Evolutionary conservation across 108 stramenopile species (phyloP).

Genomic region (Nitzschia sp.): DNA sequence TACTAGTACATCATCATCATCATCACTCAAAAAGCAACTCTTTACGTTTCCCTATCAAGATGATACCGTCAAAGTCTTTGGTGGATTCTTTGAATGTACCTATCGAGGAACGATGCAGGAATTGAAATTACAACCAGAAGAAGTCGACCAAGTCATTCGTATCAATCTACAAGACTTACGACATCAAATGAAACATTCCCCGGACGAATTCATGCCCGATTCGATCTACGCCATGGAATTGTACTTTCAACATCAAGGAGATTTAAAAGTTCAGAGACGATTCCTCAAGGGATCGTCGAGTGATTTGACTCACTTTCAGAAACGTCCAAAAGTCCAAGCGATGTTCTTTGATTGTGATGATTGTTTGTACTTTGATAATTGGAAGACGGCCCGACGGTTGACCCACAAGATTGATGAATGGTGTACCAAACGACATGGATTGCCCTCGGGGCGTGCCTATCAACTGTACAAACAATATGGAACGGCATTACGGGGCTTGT

Average conservation of each 20-base stretch:
- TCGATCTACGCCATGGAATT: conserved; percentile 45
- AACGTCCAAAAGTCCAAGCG: conserved; percentile 43
- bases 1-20: not conserved
- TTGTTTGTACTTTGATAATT: conserved; percentile 70
- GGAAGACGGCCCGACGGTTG: conserved; percentile 52
- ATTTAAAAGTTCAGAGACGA: conserved; percentile 18
- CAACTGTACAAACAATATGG: conserved; percentile 65
- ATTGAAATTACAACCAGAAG: conserved; percentile 42
- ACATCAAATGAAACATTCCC: conserved; percentile 12
- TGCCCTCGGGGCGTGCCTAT: conserved; percentile 56
- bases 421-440: conserved; percentile 36
- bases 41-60: conserved; percentile 71
- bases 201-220: conserved; percentile 59
- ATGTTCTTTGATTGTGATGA: conserved; percentile 85
- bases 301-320: conserved; percentile 33
- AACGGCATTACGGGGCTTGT: conserved; percentile 60
- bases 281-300: conserved; percentile 37
- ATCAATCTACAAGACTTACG: conserved; percentile 37
- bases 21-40: conserved; percentile 5
- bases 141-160: conserved; percentile 46
- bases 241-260: conserved; percentile 31
- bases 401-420: conserved; percentile 67
- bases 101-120: conserved; percentile 40
- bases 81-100: conserved; percentile 50
- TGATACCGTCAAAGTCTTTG: conserved; percentile 51